These are phyloP conservation scores for Bacterosira constricta DNA, from an alignment of 108 stramenopile genomes.

Conservation along the genomic window DNA sequence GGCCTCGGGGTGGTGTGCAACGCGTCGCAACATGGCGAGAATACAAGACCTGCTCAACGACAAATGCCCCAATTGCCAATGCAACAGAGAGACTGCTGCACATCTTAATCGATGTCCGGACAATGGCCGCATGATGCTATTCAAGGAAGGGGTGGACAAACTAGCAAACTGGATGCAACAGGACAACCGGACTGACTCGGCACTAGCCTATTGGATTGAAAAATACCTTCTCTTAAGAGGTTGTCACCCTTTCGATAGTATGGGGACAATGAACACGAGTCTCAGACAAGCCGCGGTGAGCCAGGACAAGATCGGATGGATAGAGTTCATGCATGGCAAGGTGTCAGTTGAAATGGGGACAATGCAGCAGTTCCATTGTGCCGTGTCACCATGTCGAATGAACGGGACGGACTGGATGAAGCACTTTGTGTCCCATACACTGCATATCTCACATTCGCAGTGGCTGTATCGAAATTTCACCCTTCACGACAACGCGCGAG, in stretches of 20 bases:
- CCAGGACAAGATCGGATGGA: not conserved
- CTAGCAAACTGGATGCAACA: not conserved
- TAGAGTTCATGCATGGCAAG: not conserved
- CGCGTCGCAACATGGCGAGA: not conserved
- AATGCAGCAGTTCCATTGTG: not conserved
- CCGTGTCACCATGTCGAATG: not conserved
- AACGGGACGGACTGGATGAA: not conserved
- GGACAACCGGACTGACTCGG: not conserved
- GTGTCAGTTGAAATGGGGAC: not conserved
- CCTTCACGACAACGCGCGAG: not conserved
- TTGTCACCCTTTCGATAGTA: not conserved
- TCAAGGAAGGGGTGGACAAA: not conserved
- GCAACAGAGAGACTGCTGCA: not conserved
- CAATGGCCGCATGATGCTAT: not conserved
- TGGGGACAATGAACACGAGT: not conserved
- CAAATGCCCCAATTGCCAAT: not conserved
- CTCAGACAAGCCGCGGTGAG: not conserved
- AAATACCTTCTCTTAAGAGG: not conserved
- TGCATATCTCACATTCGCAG: not conserved
- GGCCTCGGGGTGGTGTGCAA: not conserved
- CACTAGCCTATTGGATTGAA: not conserved
- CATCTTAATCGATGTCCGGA: not conserved
- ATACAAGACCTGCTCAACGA: not conserved
- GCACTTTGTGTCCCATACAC: not conserved
- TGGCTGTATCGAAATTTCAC: not conserved